Base-by-base conservation (phyloP, 1,139 yeast species). In the Candida freyschussii region DNA sequence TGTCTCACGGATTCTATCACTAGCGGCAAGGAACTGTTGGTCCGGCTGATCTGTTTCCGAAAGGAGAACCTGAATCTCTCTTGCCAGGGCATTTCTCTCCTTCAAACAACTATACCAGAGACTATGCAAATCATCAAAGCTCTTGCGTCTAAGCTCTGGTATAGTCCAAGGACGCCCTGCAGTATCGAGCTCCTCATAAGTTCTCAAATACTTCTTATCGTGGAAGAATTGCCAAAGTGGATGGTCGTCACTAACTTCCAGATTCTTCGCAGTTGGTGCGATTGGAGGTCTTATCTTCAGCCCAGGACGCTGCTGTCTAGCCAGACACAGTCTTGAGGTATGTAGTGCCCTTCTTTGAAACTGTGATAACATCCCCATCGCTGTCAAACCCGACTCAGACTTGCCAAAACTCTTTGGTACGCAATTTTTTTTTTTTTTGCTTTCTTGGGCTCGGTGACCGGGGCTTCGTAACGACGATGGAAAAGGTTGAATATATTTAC, bases 171-270 rank as follows among this genome's bases (percentile, higher is more conserved):
- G 66, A 46, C 96, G 72, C 11, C 94, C 85, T 19, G 65, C 58
- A 37, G 70, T 69, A 32, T 67, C 67, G 25, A 86, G 53, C 15
- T 82, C 89, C 5, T 67, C 72, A 2, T 69, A 56, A 2, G 67
- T 59, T 47, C 96, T 71, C 43, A 81, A 62, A 44, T 78, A 75
- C 47, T 69, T 63, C 40, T 73, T 68, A 29, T 79, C 69, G 25
- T 76, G 69, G 63, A 91, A 91, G 58, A 91, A 91, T 50, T 84
- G 93, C 96, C 96, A 91, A 45, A 91, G 67, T 23, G 98, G 97
- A 60, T 91, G 98, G 55, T 83, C 83, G 11, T 82, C 93, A 15
- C 78, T 72, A 18, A 84, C 85, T 43, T 69, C 72, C 39, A 89
- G 67, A 57, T 84, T 84, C 44, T 69, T 67, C 39, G 75, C 80